Conservation (phyloP, 495 filamentous ascomycete genomes). For the Hypomontagnella submonticulosa region DNA sequence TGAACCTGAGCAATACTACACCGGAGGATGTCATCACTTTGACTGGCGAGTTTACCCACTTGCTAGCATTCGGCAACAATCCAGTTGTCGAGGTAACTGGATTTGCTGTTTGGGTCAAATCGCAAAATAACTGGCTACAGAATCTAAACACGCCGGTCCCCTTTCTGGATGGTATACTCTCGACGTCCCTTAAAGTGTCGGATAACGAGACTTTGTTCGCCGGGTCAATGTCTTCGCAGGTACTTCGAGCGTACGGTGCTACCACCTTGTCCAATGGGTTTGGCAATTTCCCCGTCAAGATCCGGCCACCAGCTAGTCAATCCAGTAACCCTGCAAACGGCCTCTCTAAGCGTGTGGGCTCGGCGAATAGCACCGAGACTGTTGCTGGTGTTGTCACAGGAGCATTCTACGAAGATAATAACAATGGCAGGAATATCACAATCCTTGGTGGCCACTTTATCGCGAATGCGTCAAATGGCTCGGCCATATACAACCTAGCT, state of each 20-base stretch:
- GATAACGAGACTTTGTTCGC: constrained; percentile 74
- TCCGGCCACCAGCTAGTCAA: constrained; percentile 57
- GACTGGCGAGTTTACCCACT: constrained; percentile 80
- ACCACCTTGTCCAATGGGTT: constrained; percentile 69
- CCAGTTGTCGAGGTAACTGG: constrained; percentile 70
- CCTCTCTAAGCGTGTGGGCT: constrained; percentile 68
- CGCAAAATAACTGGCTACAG: constrained; percentile 85
- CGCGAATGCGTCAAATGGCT: constrained; percentile 74
- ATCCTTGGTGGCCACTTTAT: constrained; percentile 90
- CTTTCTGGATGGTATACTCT: constrained; percentile 75
- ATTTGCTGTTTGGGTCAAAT: constrained; percentile 96
- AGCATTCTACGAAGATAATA: constrained; percentile 73
- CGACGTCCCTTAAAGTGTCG: constrained; percentile 70
- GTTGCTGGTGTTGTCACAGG: constrained; percentile 76
- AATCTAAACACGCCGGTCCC: constrained; percentile 76
- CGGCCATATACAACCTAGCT: constrained; percentile 78
- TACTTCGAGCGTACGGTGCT: constrained; percentile 73
- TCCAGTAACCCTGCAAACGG: constrained; percentile 40
- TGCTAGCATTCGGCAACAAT: constrained; percentile 73
- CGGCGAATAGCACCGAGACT: constrained; percentile 52
- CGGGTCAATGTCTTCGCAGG: constrained; percentile 79
- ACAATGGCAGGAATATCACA: constrained; percentile 78
- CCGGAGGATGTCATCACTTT: constrained; percentile 81
- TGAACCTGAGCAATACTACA: constrained; percentile 78
- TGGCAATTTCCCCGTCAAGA: constrained; percentile 68